Evolutionary conservation across 2,329 filamentous ascomycete species (phyloP).

Genomic region (Fusarium abutilonis): DNA sequence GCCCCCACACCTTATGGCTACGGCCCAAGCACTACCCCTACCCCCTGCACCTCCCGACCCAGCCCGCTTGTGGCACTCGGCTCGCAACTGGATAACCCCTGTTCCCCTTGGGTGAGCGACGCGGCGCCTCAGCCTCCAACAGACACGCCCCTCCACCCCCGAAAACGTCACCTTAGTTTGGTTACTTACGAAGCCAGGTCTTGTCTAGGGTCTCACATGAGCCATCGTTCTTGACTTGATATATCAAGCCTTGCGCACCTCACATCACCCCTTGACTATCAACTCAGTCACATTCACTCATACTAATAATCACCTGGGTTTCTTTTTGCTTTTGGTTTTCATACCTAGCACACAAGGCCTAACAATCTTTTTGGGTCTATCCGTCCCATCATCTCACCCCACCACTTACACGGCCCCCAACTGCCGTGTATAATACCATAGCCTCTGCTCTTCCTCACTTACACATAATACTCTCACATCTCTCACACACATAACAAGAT

Average conservation of each 20-base stretch:
- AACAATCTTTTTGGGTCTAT: conserved; percentile 19
- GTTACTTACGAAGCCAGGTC: conserved; percentile 50
- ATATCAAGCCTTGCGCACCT: conserved; percentile 46
- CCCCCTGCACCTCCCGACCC: conserved; percentile 16
- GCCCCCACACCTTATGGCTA: too few species aligned
- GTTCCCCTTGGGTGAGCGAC: conserved; percentile 17
- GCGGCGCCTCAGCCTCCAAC: conserved; percentile 55
- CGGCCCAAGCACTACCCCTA: not conserved
- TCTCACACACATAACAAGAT: conserved; percentile 25
- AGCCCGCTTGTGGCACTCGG: conserved; percentile 37
- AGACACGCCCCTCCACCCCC: conserved; percentile 40
- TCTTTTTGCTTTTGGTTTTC: conserved; percentile 24
- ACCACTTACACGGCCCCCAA: conserved; percentile 23
- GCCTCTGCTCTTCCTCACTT: conserved; percentile 19
- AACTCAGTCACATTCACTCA: conserved; percentile 38
- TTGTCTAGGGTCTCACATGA: conserved; percentile 49
- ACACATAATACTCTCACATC: conserved; percentile 21
- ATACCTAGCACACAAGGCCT: conserved; percentile 2
- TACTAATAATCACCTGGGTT: conserved; percentile 27
- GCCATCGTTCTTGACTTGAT: conserved; percentile 43
- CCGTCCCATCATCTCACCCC: conserved; percentile 18
- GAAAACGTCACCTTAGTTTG: conserved; percentile 52
- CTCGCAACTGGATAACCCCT: conserved; percentile 12
- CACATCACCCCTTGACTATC: conserved; percentile 29
- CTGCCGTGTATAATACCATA: conserved; percentile 34